Evolutionary conservation across 2,329 filamentous ascomycete genomes (phyloP).

Genomic region (Trichophyton benhamiae): DNA sequence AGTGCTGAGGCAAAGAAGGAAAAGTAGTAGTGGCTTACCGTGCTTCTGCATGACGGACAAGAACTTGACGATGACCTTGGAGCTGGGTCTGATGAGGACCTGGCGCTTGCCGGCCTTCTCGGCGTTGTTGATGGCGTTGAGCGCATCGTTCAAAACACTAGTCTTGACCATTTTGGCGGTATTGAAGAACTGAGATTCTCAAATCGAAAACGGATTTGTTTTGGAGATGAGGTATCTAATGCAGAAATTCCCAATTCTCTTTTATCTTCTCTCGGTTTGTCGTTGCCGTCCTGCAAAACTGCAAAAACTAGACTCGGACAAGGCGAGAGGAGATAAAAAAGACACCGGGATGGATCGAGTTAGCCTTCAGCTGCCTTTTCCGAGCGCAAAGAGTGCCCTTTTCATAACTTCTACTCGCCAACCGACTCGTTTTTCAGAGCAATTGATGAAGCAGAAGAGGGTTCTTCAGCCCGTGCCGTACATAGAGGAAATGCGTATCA

Average conservation of each 20-base stretch:
- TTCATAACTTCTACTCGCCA: neutral
- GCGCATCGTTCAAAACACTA: slow-evolving; percentile 97
- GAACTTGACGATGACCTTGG: slow-evolving; percentile 99
- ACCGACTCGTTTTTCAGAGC: neutral
- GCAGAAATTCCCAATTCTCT: neutral
- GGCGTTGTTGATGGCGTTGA: slow-evolving; percentile 99
- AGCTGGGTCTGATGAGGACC: slow-evolving; percentile 92
- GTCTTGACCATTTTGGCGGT: slow-evolving; percentile 91
- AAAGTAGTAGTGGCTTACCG: slow-evolving; percentile 54
- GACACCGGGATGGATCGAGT: slow-evolving; percentile 24
- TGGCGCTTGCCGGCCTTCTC: slow-evolving; percentile 99
- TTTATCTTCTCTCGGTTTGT: slow-evolving; percentile 4
- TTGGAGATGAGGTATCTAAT: slow-evolving; percentile 48
- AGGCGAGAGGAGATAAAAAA: slow-evolving; percentile 13
- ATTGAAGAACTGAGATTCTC: slow-evolving; percentile 36
- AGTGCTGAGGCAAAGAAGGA: slow-evolving; percentile 3
- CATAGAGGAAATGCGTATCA: slow-evolving; percentile 33
- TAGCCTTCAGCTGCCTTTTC: slow-evolving; percentile 50
- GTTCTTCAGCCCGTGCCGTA: slow-evolving; percentile 56
- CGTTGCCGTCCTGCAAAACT: neutral
- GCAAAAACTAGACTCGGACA: neutral
- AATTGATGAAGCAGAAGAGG: slow-evolving; percentile 35
- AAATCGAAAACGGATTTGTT: slow-evolving; percentile 28
- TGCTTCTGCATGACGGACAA: slow-evolving; percentile 98
- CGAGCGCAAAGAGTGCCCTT: slow-evolving; percentile 57